Conservation (phyloP, 768 basidiomycete genomes). For the Rhizopogon vinicolor region DNA sequence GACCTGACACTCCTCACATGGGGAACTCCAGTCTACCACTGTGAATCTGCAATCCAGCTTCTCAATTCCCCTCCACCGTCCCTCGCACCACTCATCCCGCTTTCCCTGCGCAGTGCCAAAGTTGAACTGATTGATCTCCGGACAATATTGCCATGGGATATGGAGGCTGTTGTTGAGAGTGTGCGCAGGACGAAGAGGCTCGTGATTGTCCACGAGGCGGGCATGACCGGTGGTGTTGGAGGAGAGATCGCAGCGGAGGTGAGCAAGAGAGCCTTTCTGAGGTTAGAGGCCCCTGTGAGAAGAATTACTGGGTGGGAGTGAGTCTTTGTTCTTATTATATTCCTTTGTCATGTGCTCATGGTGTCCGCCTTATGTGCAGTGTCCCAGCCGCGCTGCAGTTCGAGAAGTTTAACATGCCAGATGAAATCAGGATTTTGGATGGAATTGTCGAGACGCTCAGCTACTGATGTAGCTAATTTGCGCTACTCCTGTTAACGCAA, state of each 20-base stretch:
- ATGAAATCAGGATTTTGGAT: constrained; percentile 78
- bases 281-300: constrained; percentile 82
- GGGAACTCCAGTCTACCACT: constrained; percentile 92
- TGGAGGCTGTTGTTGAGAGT: constrained; percentile 74
- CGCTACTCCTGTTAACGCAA: neutral
- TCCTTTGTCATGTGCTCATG: neutral
- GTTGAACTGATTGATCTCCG: constrained; percentile 90
- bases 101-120: constrained; percentile 58
- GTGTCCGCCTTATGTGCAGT: constrained; percentile 31
- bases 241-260: constrained; percentile 91
- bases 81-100: constrained; percentile 62
- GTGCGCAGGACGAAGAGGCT: constrained; percentile 82
- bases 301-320: constrained; percentile 93
- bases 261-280: constrained; percentile 84
- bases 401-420: constrained; percentile 92
- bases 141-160: constrained; percentile 87
- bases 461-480: constrained; percentile 39
- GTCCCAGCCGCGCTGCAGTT: constrained; percentile 81
- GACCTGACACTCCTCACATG: constrained; percentile 91
- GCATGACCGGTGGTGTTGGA: constrained; percentile 82
- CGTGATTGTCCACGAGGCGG: constrained; percentile 91
- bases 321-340: constrained; percentile 31
- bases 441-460: constrained; percentile 78
- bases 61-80: constrained; percentile 61
- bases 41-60: constrained; percentile 77